Conservation (phyloP, 2,329 filamentous ascomycete genomes). For the Cordyceps fumosorosea region DNA sequence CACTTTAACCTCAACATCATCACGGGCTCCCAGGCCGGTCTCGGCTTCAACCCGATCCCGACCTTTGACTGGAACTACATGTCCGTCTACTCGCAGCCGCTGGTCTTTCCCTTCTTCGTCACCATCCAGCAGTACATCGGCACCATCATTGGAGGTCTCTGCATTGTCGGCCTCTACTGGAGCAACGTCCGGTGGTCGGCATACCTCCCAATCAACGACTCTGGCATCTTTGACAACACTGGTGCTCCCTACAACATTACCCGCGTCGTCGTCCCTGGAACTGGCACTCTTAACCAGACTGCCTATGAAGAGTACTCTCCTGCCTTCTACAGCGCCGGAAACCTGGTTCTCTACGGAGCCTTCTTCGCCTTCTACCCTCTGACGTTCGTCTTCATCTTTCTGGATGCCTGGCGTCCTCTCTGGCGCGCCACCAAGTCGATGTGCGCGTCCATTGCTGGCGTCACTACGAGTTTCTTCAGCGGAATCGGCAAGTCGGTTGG, state of each 20-base stretch:
- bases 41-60: conserved; percentile 12
- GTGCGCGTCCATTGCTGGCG: background rate
- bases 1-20: conserved; percentile 30
- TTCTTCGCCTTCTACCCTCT: conserved; percentile 29
- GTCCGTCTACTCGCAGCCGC: conserved; percentile 1
- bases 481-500: conserved; percentile 22
- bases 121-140: conserved; percentile 9
- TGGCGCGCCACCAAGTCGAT: conserved; percentile 11
- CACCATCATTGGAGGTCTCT: conserved; percentile 2
- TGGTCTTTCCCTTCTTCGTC: conserved; percentile 11
- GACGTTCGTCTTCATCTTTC: conserved; percentile 29
- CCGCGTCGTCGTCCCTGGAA: conserved; percentile 32
- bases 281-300: conserved; percentile 18
- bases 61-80: conserved; percentile 18
- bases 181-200: conserved; percentile 36
- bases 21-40: conserved; percentile 1
- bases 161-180: conserved; percentile 12
- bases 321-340: conserved; percentile 28
- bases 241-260: conserved; percentile 34
- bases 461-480: background rate
- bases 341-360: conserved; percentile 24
- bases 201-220: conserved; percentile 43
- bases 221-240: conserved; percentile 38
- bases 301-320: conserved; percentile 29
- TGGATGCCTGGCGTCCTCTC: conserved; percentile 25